Evolutionary conservation across 2,329 filamentous ascomycete genomes (phyloP), one percentile per base, ranked within the genome.

Genomic region (Alternaria sp.): DNA sequence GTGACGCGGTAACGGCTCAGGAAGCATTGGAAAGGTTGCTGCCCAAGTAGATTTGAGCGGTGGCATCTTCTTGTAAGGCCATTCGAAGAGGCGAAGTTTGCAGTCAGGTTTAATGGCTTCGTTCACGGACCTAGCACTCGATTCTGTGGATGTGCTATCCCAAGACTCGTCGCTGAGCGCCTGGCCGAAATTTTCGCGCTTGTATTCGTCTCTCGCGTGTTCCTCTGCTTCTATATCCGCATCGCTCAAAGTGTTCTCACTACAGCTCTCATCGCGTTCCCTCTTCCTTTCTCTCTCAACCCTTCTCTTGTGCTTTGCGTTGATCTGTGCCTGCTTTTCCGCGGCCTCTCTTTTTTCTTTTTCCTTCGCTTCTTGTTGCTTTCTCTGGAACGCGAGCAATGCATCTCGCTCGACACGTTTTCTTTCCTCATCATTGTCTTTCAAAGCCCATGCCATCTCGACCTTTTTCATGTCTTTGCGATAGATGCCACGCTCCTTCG

Each of bases 381-480:
- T 54, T 5, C 48, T 46, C 40, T 61, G 53, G 2, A 33, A 56
- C 36, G 61, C 67, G 31, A 60, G 58, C n/a, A 54, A 28, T 6
- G 45, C 58, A 11, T 65, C 58, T 10, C 31, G 60, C 39, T 67
- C 60, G 13, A 40, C 48, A 23, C 37, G 51, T 40, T 39, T 61
- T 37, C 42, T 41, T 14, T 62, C 50, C 10, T 31, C 26, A 8
- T 72, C 71, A n/a, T 68, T 28, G 1, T 66, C 56, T 8, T 64
- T 71, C 4, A 76, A 45, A 5, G 51, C 56, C n/a, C 58, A 61
- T 7, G 66, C 66, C 66, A 75, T 72, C 37, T 66, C 62, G 28
- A 57, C 56, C 42, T 76, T 76, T 44, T 65, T 68, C 68, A 74
- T 71, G 28, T 75, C 72, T 33, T 74, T 73, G 11, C 61, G 46